Conservation (phyloP, 768 basidiomycete genomes). For the Dictyophora rubrovolvata region DNA sequence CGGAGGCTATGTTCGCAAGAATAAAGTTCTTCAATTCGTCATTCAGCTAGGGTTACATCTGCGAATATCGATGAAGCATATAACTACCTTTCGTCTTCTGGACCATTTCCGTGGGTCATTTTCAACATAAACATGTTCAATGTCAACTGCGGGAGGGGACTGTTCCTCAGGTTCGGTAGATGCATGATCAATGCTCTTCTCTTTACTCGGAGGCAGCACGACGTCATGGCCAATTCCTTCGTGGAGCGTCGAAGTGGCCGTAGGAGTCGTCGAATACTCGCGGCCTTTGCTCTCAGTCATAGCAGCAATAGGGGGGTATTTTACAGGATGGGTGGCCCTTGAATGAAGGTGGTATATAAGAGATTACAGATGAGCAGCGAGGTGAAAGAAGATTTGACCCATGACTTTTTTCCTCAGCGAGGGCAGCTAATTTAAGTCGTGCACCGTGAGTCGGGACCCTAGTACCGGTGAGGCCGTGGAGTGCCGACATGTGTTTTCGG, state of each 20-base stretch:
- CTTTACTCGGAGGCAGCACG: not conserved
- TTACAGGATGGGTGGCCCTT: not conserved
- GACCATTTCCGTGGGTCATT: slow-evolving; percentile 61
- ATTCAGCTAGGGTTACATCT: slow-evolving; percentile 17
- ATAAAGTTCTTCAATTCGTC: slow-evolving; percentile 20
- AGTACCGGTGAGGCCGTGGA: not conserved
- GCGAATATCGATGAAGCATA: not conserved
- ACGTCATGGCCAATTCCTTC: not conserved
- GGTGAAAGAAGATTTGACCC: not conserved
- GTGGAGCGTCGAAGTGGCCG: slow-evolving; percentile 3
- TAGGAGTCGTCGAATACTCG: not conserved
- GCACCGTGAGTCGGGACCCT: not conserved
- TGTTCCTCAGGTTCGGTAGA: not conserved
- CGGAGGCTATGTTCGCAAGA: slow-evolving; percentile 29
- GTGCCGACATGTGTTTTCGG: not conserved
- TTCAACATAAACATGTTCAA: slow-evolving; percentile 31
- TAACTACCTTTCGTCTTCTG: slow-evolving; percentile 39
- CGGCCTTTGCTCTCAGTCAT: not conserved
- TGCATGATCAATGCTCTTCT: not conserved
- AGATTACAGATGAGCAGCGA: not conserved
- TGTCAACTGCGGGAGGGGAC: slow-evolving; percentile 16
- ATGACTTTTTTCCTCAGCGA: not conserved
- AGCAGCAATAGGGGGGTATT: not conserved
- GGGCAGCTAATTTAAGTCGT: not conserved
- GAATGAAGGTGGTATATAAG: not conserved